Conservation (phyloP, 768 basidiomycete genomes). For the Macrocybe gigantea region DNA sequence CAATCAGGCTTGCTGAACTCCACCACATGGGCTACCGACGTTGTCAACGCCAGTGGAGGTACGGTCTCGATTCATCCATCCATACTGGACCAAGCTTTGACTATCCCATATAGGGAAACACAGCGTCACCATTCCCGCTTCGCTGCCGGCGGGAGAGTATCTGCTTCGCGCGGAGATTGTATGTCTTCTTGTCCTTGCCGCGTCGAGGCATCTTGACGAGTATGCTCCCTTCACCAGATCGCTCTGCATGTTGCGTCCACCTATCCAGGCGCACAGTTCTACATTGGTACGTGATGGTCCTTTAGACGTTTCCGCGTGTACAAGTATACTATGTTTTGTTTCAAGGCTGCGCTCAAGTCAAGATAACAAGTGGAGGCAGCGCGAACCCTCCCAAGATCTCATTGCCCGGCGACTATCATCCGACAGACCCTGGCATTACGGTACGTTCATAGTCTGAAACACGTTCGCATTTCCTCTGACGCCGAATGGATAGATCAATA, state of each 20-base stretch:
- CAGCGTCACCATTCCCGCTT: conserved; percentile 32
- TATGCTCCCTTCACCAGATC: conserved; percentile 11
- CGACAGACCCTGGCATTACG: conserved; percentile 45
- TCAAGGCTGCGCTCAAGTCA: conserved; percentile 43
- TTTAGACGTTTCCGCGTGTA: neutral
- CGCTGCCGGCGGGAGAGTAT: conserved; percentile 44
- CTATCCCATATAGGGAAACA: conserved; percentile 18
- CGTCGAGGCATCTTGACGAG: neutral
- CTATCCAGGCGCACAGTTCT: conserved; percentile 47
- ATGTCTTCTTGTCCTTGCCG: conserved; percentile 10
- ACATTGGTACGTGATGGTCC: conserved; percentile 25
- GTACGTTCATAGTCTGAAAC: conserved; percentile 13
- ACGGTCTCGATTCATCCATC: conserved; percentile 3
- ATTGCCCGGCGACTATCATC: conserved; percentile 40
- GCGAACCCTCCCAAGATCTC: conserved; percentile 43
- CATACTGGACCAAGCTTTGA: neutral
- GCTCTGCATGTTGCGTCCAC: conserved; percentile 30
- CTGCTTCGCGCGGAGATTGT: conserved; percentile 45
- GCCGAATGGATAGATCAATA: conserved; percentile 30
- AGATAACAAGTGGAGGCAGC: conserved; percentile 36
- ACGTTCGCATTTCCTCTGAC: neutral
- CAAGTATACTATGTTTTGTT: neutral
- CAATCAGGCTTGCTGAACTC: conserved; percentile 38
- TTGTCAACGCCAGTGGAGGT: conserved; percentile 42
- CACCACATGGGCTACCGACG: conserved; percentile 42